These are phyloP conservation scores for Phytophthora sp. DNA, from an alignment of 352 stramenopile genomes.

Conservation along the genomic window DNA sequence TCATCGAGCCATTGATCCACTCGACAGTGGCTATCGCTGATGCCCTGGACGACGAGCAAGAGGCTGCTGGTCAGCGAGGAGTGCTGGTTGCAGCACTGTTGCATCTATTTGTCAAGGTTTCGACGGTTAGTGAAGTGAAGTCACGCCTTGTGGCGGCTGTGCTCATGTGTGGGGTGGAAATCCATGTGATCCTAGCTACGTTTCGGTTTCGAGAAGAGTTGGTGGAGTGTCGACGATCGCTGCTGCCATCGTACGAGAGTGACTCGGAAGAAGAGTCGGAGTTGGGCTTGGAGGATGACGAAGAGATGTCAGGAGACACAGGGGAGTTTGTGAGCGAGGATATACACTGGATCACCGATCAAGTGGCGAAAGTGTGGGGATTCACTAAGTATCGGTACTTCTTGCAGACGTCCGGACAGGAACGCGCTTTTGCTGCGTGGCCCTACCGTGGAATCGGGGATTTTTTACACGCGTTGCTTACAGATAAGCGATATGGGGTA, in stretches of 20 bases:
- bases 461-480: conserved; percentile 45
- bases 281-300: conserved; percentile 33
- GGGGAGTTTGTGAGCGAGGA: conserved; percentile 32
- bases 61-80: conserved; percentile 27
- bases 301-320: conserved; percentile 19
- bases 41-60: conserved; percentile 24
- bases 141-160: conserved; percentile 37
- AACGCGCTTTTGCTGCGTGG: conserved; percentile 69
- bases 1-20: conserved; percentile 43
- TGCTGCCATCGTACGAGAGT: conserved; percentile 51
- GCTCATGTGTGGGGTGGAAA: conserved; percentile 39
- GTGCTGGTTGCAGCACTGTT: conserved; percentile 50
- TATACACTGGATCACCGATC: conserved; percentile 42
- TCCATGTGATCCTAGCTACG: conserved; percentile 51
- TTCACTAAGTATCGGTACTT: conserved; percentile 61
- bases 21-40: conserved; percentile 20
- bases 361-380: conserved; percentile 35
- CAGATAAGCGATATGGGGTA: conserved; percentile 11
- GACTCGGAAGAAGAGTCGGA: conserved; percentile 41
- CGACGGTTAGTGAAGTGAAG: conserved; percentile 9
- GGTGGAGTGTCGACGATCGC: conserved; percentile 33
- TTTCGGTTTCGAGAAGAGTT: conserved; percentile 68
- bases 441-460: conserved; percentile 51
- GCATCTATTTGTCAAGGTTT: conserved; percentile 38
- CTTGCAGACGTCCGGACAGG: conserved; percentile 48